A percentile compares a stretch with the other conserved stretches of the same genome.
phyloP scores from a whole-genome alignment of 352 stramenopile species.

The Pythium rhizo-oryzae region DNA sequence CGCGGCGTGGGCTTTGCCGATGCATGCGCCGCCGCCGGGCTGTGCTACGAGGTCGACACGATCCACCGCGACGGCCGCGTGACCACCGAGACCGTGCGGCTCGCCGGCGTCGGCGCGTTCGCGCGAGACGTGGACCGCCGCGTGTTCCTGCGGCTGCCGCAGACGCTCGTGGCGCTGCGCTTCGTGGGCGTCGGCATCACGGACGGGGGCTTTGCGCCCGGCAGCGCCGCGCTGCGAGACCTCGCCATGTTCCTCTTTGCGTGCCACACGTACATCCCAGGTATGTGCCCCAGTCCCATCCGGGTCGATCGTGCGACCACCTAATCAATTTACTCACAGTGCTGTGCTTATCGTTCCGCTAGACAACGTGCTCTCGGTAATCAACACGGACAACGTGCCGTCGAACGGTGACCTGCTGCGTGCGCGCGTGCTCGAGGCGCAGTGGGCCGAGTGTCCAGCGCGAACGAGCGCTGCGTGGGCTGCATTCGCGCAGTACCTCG shows the following conservation, averaged over 20 bases:
- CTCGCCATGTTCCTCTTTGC: conserved; percentile 56
- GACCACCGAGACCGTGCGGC: conserved; percentile 34
- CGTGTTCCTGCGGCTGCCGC: conserved; percentile 24
- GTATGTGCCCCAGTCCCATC: too few relatives aligned
- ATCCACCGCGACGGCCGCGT: conserved; percentile 49
- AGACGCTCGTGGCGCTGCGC: conserved; percentile 15
- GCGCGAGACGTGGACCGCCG: conserved; percentile 11
- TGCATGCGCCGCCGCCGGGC: conserved; percentile 31
- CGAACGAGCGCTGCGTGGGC: conserved; percentile 15
- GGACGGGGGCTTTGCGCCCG: conserved; percentile 43
- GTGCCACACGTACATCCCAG: conserved; percentile 32
- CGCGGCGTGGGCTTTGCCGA: conserved; percentile 55
- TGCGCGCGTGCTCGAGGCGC: conserved; percentile 29
- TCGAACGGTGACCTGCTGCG: conserved; percentile 59
- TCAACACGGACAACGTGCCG: conserved; percentile 85
- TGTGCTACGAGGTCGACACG: conserved; percentile 64
- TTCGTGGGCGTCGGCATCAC: conserved; percentile 70
- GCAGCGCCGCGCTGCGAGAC: conserved; percentile 41
- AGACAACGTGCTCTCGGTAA: conserved; percentile 53
- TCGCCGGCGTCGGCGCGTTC: conserved; percentile 34
- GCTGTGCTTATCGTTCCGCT: conserved; percentile 23
- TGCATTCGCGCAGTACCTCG: conserved; percentile 44
- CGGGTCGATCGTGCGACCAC: too few relatives aligned
- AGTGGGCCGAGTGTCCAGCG: conserved; percentile 29
- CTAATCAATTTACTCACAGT: too few relatives aligned